Evolutionary conservation across 495 filamentous ascomycete species (phyloP).

Genomic region (Glarea lozoyensis): DNA sequence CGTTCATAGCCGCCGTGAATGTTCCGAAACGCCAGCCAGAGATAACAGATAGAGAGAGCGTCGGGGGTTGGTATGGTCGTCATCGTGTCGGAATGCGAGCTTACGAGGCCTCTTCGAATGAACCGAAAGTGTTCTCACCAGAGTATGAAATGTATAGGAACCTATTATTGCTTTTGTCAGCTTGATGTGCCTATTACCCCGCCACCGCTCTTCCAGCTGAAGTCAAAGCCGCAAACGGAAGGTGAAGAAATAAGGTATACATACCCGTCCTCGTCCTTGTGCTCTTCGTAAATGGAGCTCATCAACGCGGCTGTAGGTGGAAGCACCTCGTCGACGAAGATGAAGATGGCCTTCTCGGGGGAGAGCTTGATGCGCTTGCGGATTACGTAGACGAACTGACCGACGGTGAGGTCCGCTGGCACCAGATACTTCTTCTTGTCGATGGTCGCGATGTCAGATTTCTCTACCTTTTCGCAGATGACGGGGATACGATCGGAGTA

Average conservation of each 20-base stretch:
- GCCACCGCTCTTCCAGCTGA: not conserved
- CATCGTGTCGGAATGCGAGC: not conserved
- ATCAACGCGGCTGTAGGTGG: constrained; percentile 96
- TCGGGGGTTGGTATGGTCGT: not conserved
- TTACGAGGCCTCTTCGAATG: constrained; percentile 14
- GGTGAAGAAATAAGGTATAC: constrained; percentile 10
- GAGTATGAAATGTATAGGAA: constrained; percentile 68
- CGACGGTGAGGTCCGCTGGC: constrained; percentile 93
- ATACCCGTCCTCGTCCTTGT: constrained; percentile 75
- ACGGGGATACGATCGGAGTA: constrained; percentile 98
- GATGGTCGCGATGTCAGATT: constrained; percentile 98
- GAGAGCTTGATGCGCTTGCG: constrained; percentile 99
- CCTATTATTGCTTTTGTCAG: constrained; percentile 4
- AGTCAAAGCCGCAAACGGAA: no score
- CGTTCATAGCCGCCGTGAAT: not conserved
- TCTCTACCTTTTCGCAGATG: constrained; percentile 99
- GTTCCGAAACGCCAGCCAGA: constrained; percentile 7
- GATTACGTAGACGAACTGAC: constrained; percentile 99
- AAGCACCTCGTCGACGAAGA: constrained; percentile 98
- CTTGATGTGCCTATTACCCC: not conserved
- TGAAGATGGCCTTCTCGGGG: constrained; percentile 99
- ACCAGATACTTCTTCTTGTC: constrained; percentile 99
- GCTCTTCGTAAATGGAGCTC: constrained; percentile 99
- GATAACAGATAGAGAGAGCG: not conserved
- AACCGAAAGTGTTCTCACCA: constrained; percentile 97